Evolutionary conservation across 2,329 filamentous ascomycete genomes (phyloP).

Genomic region (Cryphonectria naterciae): DNA sequence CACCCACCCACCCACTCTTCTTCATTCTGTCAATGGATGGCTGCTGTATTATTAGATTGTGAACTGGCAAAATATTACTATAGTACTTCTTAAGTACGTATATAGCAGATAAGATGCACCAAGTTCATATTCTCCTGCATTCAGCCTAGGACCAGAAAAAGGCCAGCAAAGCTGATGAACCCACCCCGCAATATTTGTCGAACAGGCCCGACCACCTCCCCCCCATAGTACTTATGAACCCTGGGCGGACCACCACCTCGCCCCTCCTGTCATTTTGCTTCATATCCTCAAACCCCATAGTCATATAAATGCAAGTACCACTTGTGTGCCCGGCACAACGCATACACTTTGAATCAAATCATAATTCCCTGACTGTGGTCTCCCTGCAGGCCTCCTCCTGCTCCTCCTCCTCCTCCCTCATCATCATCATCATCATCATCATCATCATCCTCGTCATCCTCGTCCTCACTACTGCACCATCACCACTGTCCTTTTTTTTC

Average conservation of each 20-base stretch:
- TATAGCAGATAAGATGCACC: neutral
- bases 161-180: neutral
- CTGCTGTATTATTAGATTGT: too few species aligned
- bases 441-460: neutral
- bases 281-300: slow-evolving; percentile 19
- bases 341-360: neutral
- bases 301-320: slow-evolving; percentile 11
- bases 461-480: neutral
- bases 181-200: slow-evolving; percentile 23
- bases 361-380: neutral
- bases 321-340: neutral
- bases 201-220: slow-evolving; percentile 21
- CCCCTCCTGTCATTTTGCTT: slow-evolving; percentile 29
- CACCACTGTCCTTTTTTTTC: neutral
- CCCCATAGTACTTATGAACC: slow-evolving; percentile 4
- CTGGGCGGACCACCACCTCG: slow-evolving; percentile 16
- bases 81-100: too few species aligned
- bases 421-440: too few species aligned
- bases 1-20: too few species aligned
- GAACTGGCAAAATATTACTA: too few species aligned
- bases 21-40: too few species aligned
- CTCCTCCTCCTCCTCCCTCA: too few species aligned
- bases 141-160: neutral
- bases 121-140: neutral
- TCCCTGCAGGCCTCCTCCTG: neutral